Evolutionary conservation across 83 land plant species (phyloP).

Genomic region (Isoetes engelmannii): DNA sequence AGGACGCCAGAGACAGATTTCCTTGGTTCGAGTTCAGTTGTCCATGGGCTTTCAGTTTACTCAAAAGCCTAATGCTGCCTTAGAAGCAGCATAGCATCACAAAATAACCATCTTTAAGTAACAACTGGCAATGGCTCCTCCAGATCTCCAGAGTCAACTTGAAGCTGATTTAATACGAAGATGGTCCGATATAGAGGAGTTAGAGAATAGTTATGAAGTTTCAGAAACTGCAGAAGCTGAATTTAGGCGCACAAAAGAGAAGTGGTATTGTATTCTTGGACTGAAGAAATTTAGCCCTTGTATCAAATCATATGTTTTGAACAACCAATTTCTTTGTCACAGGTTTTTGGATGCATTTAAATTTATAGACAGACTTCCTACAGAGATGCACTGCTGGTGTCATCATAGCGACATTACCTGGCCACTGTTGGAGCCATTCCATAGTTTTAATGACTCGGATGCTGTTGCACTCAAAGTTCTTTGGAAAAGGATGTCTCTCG

Average conservation of each 20-base stretch:
- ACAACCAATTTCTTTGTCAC: conserved; percentile 2
- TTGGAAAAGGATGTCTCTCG: conserved; percentile 66
- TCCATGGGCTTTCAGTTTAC: too few relatives aligned
- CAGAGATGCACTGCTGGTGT: conserved; percentile 82
- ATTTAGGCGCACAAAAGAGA: conserved; percentile 17
- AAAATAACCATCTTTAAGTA: too few relatives aligned
- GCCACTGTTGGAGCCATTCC: conserved; percentile 79
- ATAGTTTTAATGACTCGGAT: conserved; percentile 33
- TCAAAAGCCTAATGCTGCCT: too few relatives aligned
- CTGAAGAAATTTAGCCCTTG: not conserved
- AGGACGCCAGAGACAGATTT: too few relatives aligned
- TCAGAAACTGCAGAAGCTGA: conserved; percentile 10
- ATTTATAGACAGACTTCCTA: conserved; percentile 34
- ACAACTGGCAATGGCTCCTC: too few relatives aligned
- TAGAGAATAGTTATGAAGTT: conserved; percentile 12
- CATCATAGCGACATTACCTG: conserved; percentile 51
- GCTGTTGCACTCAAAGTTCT: conserved; percentile 49
- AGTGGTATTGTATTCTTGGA: conserved; percentile 6
- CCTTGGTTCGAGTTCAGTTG: too few relatives aligned
- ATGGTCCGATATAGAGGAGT: conserved; percentile 25
- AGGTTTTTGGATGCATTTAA: conserved; percentile 37
- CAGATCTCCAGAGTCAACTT: too few relatives aligned
- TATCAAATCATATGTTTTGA: not conserved
- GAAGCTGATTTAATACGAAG: conserved; percentile 11
- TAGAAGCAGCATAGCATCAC: too few relatives aligned